phyloP scores from a whole-genome alignment of 169 alveolate species.

The Amoebophrya sp. region DNA sequence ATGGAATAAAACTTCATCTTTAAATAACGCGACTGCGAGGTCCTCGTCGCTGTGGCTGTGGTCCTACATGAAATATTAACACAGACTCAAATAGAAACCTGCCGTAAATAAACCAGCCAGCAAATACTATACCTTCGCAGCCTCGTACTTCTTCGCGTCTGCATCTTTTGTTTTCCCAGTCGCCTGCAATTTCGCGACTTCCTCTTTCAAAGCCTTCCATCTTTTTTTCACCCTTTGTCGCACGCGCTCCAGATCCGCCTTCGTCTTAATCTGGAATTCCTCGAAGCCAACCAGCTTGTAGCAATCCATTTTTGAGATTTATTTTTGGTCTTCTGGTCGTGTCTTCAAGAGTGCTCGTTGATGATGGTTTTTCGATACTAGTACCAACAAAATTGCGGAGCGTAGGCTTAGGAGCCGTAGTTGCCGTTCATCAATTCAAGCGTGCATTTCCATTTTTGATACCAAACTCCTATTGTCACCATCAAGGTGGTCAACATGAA shows the following conservation, averaged over 20 bases:
- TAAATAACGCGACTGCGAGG: no score
- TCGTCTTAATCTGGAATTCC: background rate
- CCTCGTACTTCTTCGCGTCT: background rate
- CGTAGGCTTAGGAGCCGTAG: no score
- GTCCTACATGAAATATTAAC: no score
- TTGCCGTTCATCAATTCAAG: no score
- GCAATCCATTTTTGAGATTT: background rate
- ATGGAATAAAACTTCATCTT: background rate
- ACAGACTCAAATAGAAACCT: no score
- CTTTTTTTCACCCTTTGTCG: background rate
- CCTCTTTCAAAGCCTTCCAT: background rate
- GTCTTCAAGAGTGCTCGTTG: no score
- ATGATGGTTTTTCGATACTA: no score
- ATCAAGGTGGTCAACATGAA: no score
- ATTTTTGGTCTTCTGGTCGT: background rate
- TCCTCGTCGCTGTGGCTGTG: no score
- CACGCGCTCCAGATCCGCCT: background rate
- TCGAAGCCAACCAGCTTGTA: slow-evolving; percentile 23
- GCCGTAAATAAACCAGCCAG: background rate
- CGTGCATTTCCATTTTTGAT: no score
- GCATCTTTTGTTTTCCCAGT: background rate
- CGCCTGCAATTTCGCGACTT: background rate
- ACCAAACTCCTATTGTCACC: no score
- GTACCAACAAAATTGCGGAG: no score
- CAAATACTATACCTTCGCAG: background rate